Evolutionary conservation across 345 rosid genomes (phyloP).

Genomic region (Linum tenue): DNA sequence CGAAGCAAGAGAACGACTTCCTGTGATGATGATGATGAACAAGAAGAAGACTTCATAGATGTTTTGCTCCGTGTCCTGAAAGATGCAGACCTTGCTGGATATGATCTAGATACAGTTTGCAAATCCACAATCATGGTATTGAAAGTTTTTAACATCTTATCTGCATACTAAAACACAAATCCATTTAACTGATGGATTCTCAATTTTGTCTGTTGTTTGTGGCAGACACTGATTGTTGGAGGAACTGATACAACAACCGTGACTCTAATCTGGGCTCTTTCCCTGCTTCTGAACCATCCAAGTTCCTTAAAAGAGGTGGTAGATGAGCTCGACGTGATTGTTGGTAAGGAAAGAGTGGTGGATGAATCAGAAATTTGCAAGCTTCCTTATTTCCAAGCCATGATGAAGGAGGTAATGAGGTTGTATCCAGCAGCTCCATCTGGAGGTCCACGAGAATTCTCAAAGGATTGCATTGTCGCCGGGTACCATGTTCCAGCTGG

Average conservation of each 20-base stretch:
- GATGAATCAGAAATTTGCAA: slow-evolving; percentile 6
- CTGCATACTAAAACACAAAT: too few relatives aligned
- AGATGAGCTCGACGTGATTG: not conserved
- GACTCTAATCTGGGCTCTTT: slow-evolving; percentile 8
- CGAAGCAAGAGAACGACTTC: not conserved
- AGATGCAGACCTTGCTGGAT: not conserved
- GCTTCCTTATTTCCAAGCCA: slow-evolving; percentile 7
- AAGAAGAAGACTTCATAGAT: slow-evolving; percentile 19
- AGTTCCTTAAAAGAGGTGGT: slow-evolving; percentile 2
- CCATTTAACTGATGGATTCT: not conserved
- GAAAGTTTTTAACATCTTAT: too few relatives aligned
- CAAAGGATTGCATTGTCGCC: slow-evolving; percentile 5
- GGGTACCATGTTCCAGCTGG: not conserved
- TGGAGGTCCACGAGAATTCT: slow-evolving; percentile 7
- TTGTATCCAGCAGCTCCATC: slow-evolving; percentile 6
- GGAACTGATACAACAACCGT: slow-evolving; percentile 5
- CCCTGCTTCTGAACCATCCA: not conserved
- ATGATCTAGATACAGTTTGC: not conserved
- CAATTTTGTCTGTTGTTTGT: too few relatives aligned
- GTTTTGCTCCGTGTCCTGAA: slow-evolving; percentile 9
- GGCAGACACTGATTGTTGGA: slow-evolving; percentile 8
- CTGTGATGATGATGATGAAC: not conserved
- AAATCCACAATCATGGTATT: not conserved
- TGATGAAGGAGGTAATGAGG: slow-evolving; percentile 9
- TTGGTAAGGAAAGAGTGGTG: slow-evolving; percentile 4